Percentiles rank a stretch among this genome's conserved stretches.
These are phyloP conservation scores for Pharnaceum exiguum DNA, from an alignment of 148 eudicot genomes.

Conservation along the genomic window DNA sequence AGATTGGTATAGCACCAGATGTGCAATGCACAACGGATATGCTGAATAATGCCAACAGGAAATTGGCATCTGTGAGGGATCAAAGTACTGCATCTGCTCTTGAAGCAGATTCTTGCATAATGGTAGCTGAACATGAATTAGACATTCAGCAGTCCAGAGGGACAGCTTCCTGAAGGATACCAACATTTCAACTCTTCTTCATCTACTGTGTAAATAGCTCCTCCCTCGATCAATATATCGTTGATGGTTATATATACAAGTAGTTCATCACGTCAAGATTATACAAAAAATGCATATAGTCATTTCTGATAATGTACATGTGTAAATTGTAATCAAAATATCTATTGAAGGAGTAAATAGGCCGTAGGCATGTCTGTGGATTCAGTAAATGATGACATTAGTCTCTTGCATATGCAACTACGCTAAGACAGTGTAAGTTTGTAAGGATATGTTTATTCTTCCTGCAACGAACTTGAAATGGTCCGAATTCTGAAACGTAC, in stretches of 20 bases:
- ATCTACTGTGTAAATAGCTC: slow-evolving; percentile 8
- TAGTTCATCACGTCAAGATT: background rate
- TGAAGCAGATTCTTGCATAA: slow-evolving; percentile 82
- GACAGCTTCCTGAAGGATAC: slow-evolving; percentile 61
- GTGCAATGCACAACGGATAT: slow-evolving; percentile 78
- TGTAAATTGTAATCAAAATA: too few relatives aligned
- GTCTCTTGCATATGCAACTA: too few relatives aligned
- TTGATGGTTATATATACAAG: background rate
- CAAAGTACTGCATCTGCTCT: slow-evolving; percentile 30
- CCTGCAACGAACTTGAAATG: too few relatives aligned
- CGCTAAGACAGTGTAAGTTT: too few relatives aligned
- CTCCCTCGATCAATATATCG: background rate
- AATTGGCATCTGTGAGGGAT: slow-evolving; percentile 20
- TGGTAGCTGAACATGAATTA: slow-evolving; percentile 91
- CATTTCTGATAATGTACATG: too few relatives aligned
- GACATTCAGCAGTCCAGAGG: slow-evolving; percentile 73
- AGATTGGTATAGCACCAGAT: slow-evolving; percentile 87
- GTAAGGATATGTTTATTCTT: too few relatives aligned
- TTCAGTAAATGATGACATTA: too few relatives aligned
- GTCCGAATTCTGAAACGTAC: too few relatives aligned
- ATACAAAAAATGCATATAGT: slow-evolving; percentile 12
- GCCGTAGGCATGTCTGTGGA: too few relatives aligned
- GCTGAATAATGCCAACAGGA: slow-evolving; percentile 47
- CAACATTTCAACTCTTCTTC: background rate
- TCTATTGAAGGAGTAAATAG: too few relatives aligned